Base-by-base conservation (phyloP, 768 basidiomycete genomes). In the Suillus ampliporus region DNA sequence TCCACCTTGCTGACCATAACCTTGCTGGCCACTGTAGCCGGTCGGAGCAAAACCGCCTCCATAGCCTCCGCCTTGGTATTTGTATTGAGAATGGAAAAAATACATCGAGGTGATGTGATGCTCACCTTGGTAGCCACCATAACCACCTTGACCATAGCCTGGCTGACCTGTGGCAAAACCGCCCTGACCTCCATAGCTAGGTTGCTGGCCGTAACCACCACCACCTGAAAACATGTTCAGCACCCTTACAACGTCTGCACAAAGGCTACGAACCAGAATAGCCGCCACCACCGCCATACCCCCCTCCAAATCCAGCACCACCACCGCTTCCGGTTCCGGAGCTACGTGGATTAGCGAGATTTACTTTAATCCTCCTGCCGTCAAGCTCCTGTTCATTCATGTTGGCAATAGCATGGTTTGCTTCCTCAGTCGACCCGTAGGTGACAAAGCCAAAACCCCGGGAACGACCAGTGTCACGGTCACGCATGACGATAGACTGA, bases 371-470 rank as follows among this genome's bases (percentile, higher is more conserved):
- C 64, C 91, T 84, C 67, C 97, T 87, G 57, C 96, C 95, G 78
- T 98, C 97, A 65, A 99, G 88, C 67, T 97, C 94, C 68, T 90
- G 87, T 73, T 97, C 96, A 79, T 98, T 91, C 75, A 97, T 80
- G 46, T 75, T 79, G 50, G 57, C 64, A 74, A 97, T 97, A 50
- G 96, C 95, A 64, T 81, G 81, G 13, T 90, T 80, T 50, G 96
- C 96, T 76, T 97, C 94, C 35, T 77, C 71, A 14, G 71, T 48
- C 53, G 76, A 74, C 66, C 81, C 76, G 76, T 82, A 95, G 60
- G 92, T 95, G 65, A 98, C 95, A 79, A 98, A 98, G 65, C 96
- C 96, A 77, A 98, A 98, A 73, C 96, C 96, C 74, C 96, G 91
- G 67, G 94, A 97, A 74, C 96, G 94, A 64, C 94, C 92, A 68